phyloP scores from a whole-genome alignment of 2,329 filamentous ascomycete species.

The Claviceps maximensis region DNA sequence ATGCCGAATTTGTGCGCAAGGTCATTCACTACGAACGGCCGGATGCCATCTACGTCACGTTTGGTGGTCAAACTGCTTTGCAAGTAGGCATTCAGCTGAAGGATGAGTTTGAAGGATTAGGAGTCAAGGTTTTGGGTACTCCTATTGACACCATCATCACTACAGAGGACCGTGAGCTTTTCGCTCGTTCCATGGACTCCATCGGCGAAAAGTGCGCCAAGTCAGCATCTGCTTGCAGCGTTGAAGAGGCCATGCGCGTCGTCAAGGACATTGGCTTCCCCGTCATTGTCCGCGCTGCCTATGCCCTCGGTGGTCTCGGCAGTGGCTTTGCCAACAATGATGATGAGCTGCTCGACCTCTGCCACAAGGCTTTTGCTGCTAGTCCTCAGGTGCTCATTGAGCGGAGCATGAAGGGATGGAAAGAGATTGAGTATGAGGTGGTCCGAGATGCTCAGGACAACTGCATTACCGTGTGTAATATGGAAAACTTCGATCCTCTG shows the following conservation, averaged over 20 bases:
- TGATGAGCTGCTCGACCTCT: slow-evolving; percentile 69
- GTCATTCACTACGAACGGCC: slow-evolving; percentile 91
- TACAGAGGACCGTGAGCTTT: slow-evolving; percentile 93
- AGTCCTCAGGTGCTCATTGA: slow-evolving; percentile 95
- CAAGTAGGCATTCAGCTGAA: slow-evolving; percentile 94
- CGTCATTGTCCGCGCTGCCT: slow-evolving; percentile 92
- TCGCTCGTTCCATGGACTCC: slow-evolving; percentile 95
- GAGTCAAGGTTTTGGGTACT: slow-evolving; percentile 88
- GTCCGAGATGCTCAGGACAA: slow-evolving; percentile 92
- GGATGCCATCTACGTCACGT: slow-evolving; percentile 94
- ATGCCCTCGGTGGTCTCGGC: slow-evolving; percentile 86
- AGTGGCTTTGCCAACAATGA: slow-evolving; percentile 92
- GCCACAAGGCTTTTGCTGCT: slow-evolving; percentile 87
- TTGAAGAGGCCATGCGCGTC: slow-evolving; percentile 77
- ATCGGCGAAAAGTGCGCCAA: slow-evolving; percentile 97
- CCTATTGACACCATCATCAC: slow-evolving; percentile 98
- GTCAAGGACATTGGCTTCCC: slow-evolving; percentile 91
- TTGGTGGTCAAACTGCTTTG: slow-evolving; percentile 95
- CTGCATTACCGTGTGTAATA: slow-evolving; percentile 99
- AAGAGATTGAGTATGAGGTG: slow-evolving; percentile 98
- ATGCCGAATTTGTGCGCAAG: slow-evolving; percentile 92
- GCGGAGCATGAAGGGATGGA: slow-evolving; percentile 99
- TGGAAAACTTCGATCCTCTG: slow-evolving; percentile 99
- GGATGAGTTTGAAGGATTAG: slow-evolving; percentile 86
- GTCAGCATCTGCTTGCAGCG: slow-evolving; percentile 79